phyloP scores from a whole-genome alignment of 257 asterid genomes.

The Przewalskia tangutica region DNA sequence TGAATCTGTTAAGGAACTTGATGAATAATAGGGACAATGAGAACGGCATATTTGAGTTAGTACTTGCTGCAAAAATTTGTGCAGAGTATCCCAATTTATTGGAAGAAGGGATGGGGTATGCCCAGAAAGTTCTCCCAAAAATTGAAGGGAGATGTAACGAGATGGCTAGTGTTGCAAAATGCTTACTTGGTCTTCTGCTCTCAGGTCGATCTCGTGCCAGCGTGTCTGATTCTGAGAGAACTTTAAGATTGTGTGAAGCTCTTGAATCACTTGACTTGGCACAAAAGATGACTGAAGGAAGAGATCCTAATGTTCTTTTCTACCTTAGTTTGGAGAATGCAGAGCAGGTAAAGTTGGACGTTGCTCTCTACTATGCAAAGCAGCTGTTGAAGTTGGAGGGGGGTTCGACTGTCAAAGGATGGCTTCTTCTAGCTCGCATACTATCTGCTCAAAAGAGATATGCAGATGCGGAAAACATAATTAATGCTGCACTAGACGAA shows the following conservation, averaged over 20 bases:
- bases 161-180: conserved; percentile 36
- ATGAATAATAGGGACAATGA: conserved; percentile 46
- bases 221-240: conserved; percentile 47
- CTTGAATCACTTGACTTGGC: conserved; percentile 65
- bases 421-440: conserved; percentile 86
- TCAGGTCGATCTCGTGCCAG: conserved; percentile 49
- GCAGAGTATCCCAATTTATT: conserved; percentile 25
- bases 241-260: conserved; percentile 47
- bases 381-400: conserved; percentile 49
- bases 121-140: conserved; percentile 23
- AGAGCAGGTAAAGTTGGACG: conserved; percentile 70
- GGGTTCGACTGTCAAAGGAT: conserved; percentile 52
- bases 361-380: conserved; percentile 71
- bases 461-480: conserved; percentile 57
- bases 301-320: conserved; percentile 34
- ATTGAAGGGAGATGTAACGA: conserved; percentile 29
- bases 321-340: conserved; percentile 76
- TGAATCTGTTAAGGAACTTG: conserved; percentile 58
- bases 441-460: conserved; percentile 77
- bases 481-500: conserved; percentile 83
- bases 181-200: conserved; percentile 47
- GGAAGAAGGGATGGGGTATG: conserved; percentile 53
- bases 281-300: conserved; percentile 28
- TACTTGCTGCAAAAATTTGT: conserved; percentile 78
- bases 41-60: conserved; percentile 31